A percentile compares a stretch with the other conserved stretches of the same genome.
Evolutionary conservation across 345 rosid species (phyloP).

Genomic region (Hypericum perforatum): DNA sequence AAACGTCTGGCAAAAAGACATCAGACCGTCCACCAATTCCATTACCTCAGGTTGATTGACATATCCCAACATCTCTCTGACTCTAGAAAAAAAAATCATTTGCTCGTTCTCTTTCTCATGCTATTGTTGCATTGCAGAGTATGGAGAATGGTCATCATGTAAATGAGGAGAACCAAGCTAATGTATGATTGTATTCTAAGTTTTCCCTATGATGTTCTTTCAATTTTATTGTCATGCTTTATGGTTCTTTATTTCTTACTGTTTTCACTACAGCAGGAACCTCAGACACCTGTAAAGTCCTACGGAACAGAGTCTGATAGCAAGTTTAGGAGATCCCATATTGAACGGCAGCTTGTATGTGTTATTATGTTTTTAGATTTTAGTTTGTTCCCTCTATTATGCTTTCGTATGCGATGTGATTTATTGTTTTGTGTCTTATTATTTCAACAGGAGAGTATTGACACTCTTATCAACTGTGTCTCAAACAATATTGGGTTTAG

Average conservation of each 20-base stretch:
- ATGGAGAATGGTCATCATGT: slow-evolving; percentile 76
- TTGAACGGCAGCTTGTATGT: slow-evolving; percentile 85
- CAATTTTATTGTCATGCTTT: slow-evolving; percentile 7
- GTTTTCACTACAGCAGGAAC: slow-evolving; percentile 42
- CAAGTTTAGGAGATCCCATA: slow-evolving; percentile 55
- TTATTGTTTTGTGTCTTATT: slow-evolving; percentile 13
- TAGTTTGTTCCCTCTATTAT: slow-evolving; percentile 7
- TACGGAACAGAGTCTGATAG: slow-evolving; percentile 55
- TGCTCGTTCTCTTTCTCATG: not conserved
- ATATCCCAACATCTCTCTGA: not conserved
- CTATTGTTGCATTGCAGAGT: slow-evolving; percentile 36
- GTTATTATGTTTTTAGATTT: slow-evolving; percentile 7
- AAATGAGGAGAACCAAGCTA: slow-evolving; percentile 38
- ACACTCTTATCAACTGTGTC: slow-evolving; percentile 74
- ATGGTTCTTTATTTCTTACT: slow-evolving; percentile 8
- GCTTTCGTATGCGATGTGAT: slow-evolving; percentile 7
- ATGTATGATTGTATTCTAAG: slow-evolving; percentile 46
- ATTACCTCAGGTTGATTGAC: slow-evolving; percentile 29
- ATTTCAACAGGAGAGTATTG: slow-evolving; percentile 71
- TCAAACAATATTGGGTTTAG: slow-evolving; percentile 63
- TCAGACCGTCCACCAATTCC: slow-evolving; percentile 50
- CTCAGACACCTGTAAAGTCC: slow-evolving; percentile 53
- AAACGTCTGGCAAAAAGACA: slow-evolving; percentile 38
- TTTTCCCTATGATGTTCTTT: slow-evolving; percentile 12
- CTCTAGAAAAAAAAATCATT: not conserved